Percentiles rank a stretch among this genome's conserved stretches.
These are phyloP conservation scores for Podaxis sp. DNA, from an alignment of 768 basidiomycete species.

Conservation along the genomic window DNA sequence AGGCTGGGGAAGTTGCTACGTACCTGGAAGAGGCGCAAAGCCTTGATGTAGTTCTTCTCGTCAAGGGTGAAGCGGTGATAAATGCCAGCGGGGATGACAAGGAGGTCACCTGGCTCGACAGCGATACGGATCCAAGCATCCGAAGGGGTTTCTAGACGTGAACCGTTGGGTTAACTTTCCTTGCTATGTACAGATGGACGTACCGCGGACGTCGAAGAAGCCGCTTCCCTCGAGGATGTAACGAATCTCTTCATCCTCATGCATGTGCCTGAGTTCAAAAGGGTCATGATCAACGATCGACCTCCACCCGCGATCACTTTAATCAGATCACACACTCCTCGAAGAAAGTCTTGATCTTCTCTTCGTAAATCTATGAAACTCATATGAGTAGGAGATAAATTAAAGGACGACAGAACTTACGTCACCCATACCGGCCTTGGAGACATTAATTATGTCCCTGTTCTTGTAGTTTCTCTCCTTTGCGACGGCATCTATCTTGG, in stretches of 20 bases:
- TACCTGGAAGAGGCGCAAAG: constrained; percentile 85
- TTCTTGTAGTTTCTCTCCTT: constrained; percentile 78
- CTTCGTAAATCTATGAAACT: constrained; percentile 22
- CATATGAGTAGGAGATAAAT: not conserved
- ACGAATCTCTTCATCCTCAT: constrained; percentile 95
- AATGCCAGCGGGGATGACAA: constrained; percentile 87
- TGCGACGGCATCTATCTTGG: constrained; percentile 62
- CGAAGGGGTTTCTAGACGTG: constrained; percentile 52
- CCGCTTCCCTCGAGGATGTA: constrained; percentile 86
- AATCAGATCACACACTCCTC: constrained; percentile 57
- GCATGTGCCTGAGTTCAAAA: constrained; percentile 66
- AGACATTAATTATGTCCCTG: constrained; percentile 76
- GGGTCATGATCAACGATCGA: not conserved
- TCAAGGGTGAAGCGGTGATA: constrained; percentile 96
- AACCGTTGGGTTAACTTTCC: not conserved
- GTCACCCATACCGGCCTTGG: constrained; percentile 78
- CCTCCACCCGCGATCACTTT: not conserved
- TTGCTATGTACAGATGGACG: constrained; percentile 20
- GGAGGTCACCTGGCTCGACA: constrained; percentile 75
- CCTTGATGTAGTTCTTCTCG: constrained; percentile 67
- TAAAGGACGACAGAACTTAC: constrained; percentile 29
- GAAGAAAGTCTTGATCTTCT: constrained; percentile 80
- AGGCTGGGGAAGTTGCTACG: constrained; percentile 12
- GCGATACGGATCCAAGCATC: constrained; percentile 83
- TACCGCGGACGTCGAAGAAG: constrained; percentile 90